Evolutionary conservation across 495 filamentous ascomycete species (phyloP), one percentile per base, ranked within the genome.

Genomic region (Usnea hakonensis): DNA sequence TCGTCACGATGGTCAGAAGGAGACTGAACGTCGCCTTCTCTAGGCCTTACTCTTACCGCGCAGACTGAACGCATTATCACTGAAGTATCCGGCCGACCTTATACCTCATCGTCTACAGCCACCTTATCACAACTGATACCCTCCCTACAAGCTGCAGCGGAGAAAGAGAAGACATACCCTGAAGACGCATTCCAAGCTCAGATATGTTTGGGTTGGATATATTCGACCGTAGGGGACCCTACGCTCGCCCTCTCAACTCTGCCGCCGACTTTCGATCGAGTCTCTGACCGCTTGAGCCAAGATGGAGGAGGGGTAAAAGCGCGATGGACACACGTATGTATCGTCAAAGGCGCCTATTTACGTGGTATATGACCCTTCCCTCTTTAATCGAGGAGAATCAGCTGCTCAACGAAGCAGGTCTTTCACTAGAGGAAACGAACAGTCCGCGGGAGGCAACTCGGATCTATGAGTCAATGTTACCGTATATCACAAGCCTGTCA

Each of bases 141-240:
- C 0, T 67, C 74, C 35, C 73, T 88, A 56, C 73, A 88, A 50
- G 77, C 83, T 55, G 89, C 83, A 5, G 84, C 92, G 63, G 85
- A 90, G 43, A 77, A 78, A 43, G 84, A 83, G 55, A 76, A 78
- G 10, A 73, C 74, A 0, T 73, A 80, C 57, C 73, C 73, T 33
- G 83, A 92, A 74, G 91, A 96, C 70, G 77, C 81, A 48, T 88
- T 91, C 55, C 88, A 94, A 71, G 90, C 88, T 23, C 84, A 82
- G 61, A 83, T 91, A 46, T 95, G 90, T 71, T 67, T 92, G 32
- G 91, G 84, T 57, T 93, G 90, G 89, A 75, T 95, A 64, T 85
- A 95, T 70, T 90, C 86, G 84, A 82, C 81, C 7, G 69, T 91
- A 38, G 83, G 83, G 35, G 87, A 95, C 59, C 85, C 86, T 28